Percentiles rank a stretch among this genome's conserved stretches.
Conservation (phyloP, 31 red algal genomes). For the Odonthalia washingtoniensis region DNA sequence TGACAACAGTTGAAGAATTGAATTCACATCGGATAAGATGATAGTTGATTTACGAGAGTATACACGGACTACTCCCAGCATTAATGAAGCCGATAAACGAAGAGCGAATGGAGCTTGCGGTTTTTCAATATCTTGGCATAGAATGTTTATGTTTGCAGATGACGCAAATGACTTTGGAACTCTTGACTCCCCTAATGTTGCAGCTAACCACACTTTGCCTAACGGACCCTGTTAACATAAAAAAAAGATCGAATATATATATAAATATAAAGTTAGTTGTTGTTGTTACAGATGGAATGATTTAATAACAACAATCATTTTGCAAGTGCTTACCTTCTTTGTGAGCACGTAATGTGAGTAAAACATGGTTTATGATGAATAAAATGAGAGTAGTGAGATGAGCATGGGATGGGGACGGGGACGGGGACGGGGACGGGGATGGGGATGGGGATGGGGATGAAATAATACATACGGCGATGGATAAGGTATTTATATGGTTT, state of each 20-base stretch:
- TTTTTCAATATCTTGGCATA: conserved; percentile 70
- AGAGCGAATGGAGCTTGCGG: conserved; percentile 87
- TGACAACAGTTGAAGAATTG: conserved; percentile 55
- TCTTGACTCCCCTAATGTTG: conserved; percentile 73
- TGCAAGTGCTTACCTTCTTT: conserved; percentile 74
- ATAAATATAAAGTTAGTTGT: neutral
- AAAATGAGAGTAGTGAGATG: neutral
- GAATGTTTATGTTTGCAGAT: conserved; percentile 55
- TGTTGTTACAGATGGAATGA: too few species aligned
- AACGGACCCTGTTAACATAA: conserved; percentile 67
- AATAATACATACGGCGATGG: neutral
- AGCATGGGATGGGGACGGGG: neutral
- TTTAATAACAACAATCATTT: too few species aligned
- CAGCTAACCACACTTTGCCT: conserved; percentile 93
- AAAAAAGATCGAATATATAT: neutral
- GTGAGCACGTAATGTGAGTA: conserved; percentile 94
- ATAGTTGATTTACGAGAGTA: conserved; percentile 74
- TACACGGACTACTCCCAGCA: conserved; percentile 92
- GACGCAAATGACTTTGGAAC: conserved; percentile 76
- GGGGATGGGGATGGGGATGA: neutral
- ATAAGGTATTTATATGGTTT: conserved; percentile 17
- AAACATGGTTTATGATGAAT: conserved; percentile 54
- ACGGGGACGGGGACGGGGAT: neutral
- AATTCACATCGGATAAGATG: conserved; percentile 70
- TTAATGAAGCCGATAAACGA: conserved; percentile 76